phyloP scores from a whole-genome alignment of 1,284 basidiomycete genomes.

The Pyrrhoderma noxium region DNA sequence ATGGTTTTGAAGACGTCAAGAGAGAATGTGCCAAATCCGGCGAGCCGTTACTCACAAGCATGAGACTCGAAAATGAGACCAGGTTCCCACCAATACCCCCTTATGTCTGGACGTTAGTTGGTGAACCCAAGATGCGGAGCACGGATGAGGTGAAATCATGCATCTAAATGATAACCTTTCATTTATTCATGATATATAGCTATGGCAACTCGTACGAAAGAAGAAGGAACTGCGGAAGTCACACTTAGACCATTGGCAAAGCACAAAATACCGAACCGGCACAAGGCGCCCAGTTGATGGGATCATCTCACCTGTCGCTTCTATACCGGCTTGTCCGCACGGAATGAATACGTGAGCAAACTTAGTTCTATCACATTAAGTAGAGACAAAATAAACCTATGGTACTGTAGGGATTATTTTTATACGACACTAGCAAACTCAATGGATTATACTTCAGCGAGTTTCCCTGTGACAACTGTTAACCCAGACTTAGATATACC shows the following conservation, averaged over 20 bases:
- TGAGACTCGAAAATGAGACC: constrained; percentile 31
- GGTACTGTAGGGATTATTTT: constrained; percentile 17
- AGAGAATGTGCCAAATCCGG: constrained; percentile 33
- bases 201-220: constrained; percentile 29
- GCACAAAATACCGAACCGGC: constrained; percentile 25
- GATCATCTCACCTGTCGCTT: constrained; percentile 26
- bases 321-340: constrained; percentile 23
- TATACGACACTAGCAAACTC: constrained; percentile 35
- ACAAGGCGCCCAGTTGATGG: constrained; percentile 33
- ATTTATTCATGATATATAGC: constrained; percentile 13
- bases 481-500: constrained; percentile 23
- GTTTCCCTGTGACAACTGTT: constrained; percentile 33
- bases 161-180: neutral
- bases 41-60: constrained; percentile 36
- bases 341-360: constrained; percentile 17
- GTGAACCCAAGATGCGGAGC: constrained; percentile 27
- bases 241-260: constrained; percentile 32
- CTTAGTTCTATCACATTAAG: too few species aligned
- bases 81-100: constrained; percentile 27
- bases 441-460: constrained; percentile 33
- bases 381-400: too few species aligned
- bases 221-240: constrained; percentile 25
- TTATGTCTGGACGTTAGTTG: constrained; percentile 31
- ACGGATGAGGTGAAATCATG: constrained; percentile 29
- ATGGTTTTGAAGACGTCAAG: constrained; percentile 37